Base-by-base conservation (phyloP, 139 green algal genomes). In the Tetraselmis chui region DNA sequence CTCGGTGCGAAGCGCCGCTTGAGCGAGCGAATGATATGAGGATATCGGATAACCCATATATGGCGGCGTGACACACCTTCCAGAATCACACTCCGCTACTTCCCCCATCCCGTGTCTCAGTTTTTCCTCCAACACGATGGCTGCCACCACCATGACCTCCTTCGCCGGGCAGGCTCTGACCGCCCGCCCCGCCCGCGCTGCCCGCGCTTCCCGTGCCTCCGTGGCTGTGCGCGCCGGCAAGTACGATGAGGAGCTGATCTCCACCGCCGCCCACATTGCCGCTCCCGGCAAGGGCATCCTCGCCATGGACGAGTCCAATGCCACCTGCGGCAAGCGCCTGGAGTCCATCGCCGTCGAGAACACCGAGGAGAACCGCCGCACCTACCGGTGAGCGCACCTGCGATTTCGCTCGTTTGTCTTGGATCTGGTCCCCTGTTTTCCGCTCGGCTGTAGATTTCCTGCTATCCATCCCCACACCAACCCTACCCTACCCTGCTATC, bases 261-360 rank as follows among this genome's bases (percentile, higher is more conserved):
- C 90, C 82, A 98, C 93, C 23, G 93, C 93, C 80, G 88, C 94
- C 58, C 93, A 87, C 79, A 96, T 99, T 78, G 92, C 96, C 83
- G 90, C 88, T 67, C 81, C 88, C 23, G 96, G 96, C 84, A 92
- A 90, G 59, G 96, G 96, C 84, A 98, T 99, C 81, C 89, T 99
- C 80, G 97, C 95, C 78, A 97, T 97, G 94, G 97, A 99, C 83
- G 97, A 99, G 94, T 99, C 97, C 87, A 99, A 99, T 90, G 97
- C 93, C 86, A 99, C 97, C 84, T 97, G 92, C 88, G 95, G 95
- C 83, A 95, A 95, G 93, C 92, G 97, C 80, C 93, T 99, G 83
- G 95, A 98, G 81, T 96, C 92, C 84, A 97, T 99, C 79, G 96
- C 93, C 84, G 89, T 99, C 59, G 95, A 99, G 89, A 99, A 99